Evolutionary conservation across 2,329 filamentous ascomycete species (phyloP), one percentile per base, ranked within the genome.

Genomic region (Xylaria polymorpha): DNA sequence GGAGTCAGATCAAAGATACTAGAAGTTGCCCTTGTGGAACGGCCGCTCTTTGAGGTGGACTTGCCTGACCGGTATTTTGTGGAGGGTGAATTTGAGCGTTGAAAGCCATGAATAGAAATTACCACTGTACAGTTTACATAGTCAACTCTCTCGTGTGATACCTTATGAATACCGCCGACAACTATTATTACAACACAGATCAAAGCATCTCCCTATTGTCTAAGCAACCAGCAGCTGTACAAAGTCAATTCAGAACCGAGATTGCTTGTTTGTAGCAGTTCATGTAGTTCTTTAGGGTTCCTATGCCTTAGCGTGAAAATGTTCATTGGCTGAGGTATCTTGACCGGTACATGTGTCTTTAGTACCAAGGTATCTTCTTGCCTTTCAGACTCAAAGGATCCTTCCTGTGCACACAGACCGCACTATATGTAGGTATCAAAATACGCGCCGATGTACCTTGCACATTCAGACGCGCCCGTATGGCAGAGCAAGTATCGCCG

Each of bases 1-100:
- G 63, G 56, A n/a, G 57, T 60, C 44, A 61, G 63, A n/a, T 67
- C 51, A 32, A 75, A 80, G 74, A 80, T 83, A 12, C 81, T 92
- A 4, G 96, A 99, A 81, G 92, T 98, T 56, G 94, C 94, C 1
- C 84, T 98, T 61, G 90, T 98, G 15, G 95, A 98, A 84, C 85
- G 94, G 76, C 94, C 95, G 22, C 85, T 90, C 74, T 96, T 92
- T 89, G 93, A 97, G 80, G 85, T 94, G 68, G 91, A 94, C 72
- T 83, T 94, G 78, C 90, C 92, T 2, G 90, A 91, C 73, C 85
- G 90, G 63, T 95, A 91, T 80, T 86, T 89, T 74, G 87, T 84
- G 29, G 86, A 88, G 46, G 83, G 85, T 71, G 85, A 87, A 57
- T 60, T 62, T n/a, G 62, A 68, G 60, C 61, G 48, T 35, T 71